Evolutionary conservation across 1,284 basidiomycete genomes (phyloP), one percentile per base, ranked within the genome.

Genomic region (Cryptococcus hybrid): DNA sequence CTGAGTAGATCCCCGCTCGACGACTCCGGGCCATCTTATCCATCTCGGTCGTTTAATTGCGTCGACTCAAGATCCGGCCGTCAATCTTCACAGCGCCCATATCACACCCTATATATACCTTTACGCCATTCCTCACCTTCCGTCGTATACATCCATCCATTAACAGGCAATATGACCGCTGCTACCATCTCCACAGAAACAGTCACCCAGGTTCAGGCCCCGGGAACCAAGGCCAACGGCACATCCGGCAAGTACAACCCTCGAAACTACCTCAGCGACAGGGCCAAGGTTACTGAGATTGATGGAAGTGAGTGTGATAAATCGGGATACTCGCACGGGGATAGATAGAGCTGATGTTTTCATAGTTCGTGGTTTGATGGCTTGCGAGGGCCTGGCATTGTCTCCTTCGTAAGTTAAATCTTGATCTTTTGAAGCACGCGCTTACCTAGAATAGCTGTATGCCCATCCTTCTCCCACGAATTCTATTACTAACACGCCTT

Each of bases 301-400:
- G 69, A 71, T 49, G 69, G 69, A 34, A 71, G 69, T 71, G 56
- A 63, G 69, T 71, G 4, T 3, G n/a, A 12, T 5, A n/a, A 7
- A 38, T n/a, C 36, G 24, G n/a, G 15, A 24, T 40, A n/a, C 44
- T 11, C 57, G 52, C 8, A 59, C 55, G 47, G 60, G 50, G 30
- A 4, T 30, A 30, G 30, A 4, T 30, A 30, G 30, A 30, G 30
- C 30, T 30, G 4, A 30, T 30, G 3, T 30, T 30, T 35, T 36
- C 36, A 4, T 71, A 79, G 83, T 85, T 60, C 81, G 84, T 48
- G 79, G 80, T 1, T 83, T 97, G 37, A 84, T 88, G 66, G 89
- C 87, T 0, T 82, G 92, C 47, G 93, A 97, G 77, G 79, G 18
- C 90, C 91, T 0, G 90, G 89, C 3, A 79, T 95, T 62, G 87